These are phyloP conservation scores for Amoeboaphelidium protococcarum DNA, from an alignment of 371 early-diverging fungal species.

Conservation along the genomic window DNA sequence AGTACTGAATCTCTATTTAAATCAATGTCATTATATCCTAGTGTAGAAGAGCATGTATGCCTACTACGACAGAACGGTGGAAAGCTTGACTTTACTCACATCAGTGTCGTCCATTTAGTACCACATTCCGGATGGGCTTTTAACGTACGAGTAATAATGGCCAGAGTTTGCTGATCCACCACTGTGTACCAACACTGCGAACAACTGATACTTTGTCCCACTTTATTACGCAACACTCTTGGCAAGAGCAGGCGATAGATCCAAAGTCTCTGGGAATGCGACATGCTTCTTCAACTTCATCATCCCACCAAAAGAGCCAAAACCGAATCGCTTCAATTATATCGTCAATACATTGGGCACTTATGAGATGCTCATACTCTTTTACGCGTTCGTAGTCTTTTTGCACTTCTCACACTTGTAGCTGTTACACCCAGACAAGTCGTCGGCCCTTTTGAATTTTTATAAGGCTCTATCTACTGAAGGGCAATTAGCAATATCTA, in stretches of 20 bases:
- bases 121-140: constrained; percentile 39
- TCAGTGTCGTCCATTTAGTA: constrained; percentile 47
- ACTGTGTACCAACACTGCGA: constrained; percentile 47
- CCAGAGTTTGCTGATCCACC: constrained; percentile 46
- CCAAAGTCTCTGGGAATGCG: no score
- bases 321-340: constrained; percentile 54
- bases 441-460: constrained; percentile 32
- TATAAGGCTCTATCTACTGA: constrained; percentile 32
- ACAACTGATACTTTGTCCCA: constrained; percentile 21
- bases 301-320: no score
- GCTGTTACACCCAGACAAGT: constrained; percentile 23
- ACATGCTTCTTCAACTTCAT: no score
- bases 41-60: constrained; percentile 68
- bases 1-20: no score
- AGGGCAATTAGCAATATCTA: constrained; percentile 35
- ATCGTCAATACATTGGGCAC: constrained; percentile 37
- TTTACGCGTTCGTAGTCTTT: constrained; percentile 34
- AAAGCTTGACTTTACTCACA: constrained; percentile 28
- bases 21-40: no score
- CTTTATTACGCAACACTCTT: background rate
- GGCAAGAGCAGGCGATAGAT: no score
- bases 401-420: constrained; percentile 47
- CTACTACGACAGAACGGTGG: constrained; percentile 32
- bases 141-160: constrained; percentile 52
- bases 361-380: constrained; percentile 39